These are phyloP conservation scores for Syzygium malaccense DNA, from an alignment of 441 rosid genomes.

Conservation along the genomic window DNA sequence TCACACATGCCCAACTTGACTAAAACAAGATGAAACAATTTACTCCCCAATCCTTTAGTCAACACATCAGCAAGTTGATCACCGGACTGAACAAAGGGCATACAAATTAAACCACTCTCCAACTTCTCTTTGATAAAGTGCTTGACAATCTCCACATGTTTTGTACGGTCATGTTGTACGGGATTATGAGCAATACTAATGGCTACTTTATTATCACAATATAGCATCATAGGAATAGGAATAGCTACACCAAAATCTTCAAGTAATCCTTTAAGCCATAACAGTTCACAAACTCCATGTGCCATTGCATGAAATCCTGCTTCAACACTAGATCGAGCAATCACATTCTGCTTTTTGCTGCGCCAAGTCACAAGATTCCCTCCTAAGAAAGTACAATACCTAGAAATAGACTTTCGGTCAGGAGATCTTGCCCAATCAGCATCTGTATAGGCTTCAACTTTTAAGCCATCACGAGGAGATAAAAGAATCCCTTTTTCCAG, in stretches of 20 bases:
- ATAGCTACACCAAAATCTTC: too few relatives aligned
- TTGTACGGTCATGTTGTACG: too few relatives aligned
- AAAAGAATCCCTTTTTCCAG: background rate
- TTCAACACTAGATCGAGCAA: background rate
- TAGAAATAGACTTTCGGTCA: accelerated
- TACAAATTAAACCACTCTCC: too few relatives aligned
- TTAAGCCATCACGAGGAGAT: background rate
- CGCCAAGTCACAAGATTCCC: background rate
- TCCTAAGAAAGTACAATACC: background rate
- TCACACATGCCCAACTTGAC: background rate
- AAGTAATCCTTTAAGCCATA: background rate
- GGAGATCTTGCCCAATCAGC: background rate
- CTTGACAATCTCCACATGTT: too few relatives aligned
- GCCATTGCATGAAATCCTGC: background rate
- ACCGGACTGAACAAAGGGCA: too few relatives aligned
- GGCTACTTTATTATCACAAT: too few relatives aligned
- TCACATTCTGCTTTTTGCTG: background rate
- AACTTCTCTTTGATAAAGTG: too few relatives aligned
- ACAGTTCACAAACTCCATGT: background rate
- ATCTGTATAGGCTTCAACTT: background rate
- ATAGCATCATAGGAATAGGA: too few relatives aligned
- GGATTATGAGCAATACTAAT: too few relatives aligned
- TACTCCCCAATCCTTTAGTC: background rate
- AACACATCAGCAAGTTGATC: too few relatives aligned
- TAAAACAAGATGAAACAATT: background rate